Conservation (phyloP, 2,329 filamentous ascomycete genomes). For the Neonectria punicea region DNA sequence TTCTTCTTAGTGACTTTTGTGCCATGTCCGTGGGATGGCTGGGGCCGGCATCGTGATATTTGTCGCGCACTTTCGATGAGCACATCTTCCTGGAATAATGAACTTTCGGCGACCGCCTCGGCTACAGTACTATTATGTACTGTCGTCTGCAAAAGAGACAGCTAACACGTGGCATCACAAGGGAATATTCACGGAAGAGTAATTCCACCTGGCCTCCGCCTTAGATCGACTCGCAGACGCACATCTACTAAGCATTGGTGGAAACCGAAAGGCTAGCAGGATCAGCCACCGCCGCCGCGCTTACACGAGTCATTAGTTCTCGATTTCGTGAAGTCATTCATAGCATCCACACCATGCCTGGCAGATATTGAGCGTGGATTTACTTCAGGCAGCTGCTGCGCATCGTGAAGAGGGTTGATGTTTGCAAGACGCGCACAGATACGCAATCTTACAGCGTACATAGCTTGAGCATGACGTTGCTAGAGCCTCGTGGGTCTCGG, state of each 20-base stretch:
- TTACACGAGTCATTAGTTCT: slow-evolving; percentile 6
- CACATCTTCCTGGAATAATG: background rate
- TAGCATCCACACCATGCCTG: background rate
- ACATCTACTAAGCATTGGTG: background rate
- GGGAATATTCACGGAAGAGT: background rate
- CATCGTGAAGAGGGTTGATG: slow-evolving; percentile 1
- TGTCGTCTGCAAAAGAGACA: background rate
- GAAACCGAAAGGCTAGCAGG: background rate
- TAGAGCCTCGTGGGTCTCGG: background rate
- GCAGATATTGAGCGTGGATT: slow-evolving; percentile 21
- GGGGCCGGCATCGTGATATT: background rate
- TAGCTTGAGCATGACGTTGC: background rate
- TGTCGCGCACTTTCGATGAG: background rate
- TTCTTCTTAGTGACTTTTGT: background rate
- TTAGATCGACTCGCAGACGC: background rate
- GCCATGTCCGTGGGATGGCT: background rate
- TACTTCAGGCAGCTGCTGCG: slow-evolving; percentile 5
- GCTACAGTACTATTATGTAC: background rate
- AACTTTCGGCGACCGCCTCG: background rate
- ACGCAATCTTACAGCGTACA: background rate
- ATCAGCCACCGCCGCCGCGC: background rate
- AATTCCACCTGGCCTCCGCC: background rate
- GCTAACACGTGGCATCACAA: background rate
- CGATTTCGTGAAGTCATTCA: background rate
- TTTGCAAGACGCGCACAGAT: background rate